Evolutionary conservation across 2,329 filamentous ascomycete species (phyloP).

Genomic region (Dactylellina leptospora): DNA sequence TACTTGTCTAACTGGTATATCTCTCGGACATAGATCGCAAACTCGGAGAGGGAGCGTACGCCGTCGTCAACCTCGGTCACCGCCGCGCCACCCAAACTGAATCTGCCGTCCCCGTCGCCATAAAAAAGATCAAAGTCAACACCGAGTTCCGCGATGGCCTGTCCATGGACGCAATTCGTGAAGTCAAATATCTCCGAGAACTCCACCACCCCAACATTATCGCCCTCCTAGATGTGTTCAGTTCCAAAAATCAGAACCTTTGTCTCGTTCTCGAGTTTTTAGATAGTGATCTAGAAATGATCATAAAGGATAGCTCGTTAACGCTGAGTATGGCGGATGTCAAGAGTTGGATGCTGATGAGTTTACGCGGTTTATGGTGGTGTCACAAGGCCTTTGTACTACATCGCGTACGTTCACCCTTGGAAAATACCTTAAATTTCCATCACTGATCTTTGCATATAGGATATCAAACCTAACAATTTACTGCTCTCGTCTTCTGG

Average conservation of each 20-base stretch:
- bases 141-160: slow-evolving; percentile 89
- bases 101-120: slow-evolving; percentile 79
- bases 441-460: not conserved
- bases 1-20: not conserved
- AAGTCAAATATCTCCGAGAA: slow-evolving; percentile 95
- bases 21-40: slow-evolving; percentile 74
- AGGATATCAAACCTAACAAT: slow-evolving; percentile 98
- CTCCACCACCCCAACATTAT: slow-evolving; percentile 96
- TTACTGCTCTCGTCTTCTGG: slow-evolving; percentile 91
- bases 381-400: slow-evolving; percentile 94
- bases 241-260: slow-evolving; percentile 93
- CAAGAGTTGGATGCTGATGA: slow-evolving; percentile 98
- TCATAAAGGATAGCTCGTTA: slow-evolving; percentile 86
- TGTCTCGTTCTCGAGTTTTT: slow-evolving; percentile 95
- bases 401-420: slow-evolving; percentile 69
- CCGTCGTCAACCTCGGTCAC: slow-evolving; percentile 90
- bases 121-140: slow-evolving; percentile 91
- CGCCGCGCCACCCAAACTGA: slow-evolving; percentile 69
- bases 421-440: not conserved
- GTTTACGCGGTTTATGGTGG: slow-evolving; percentile 91
- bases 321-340: slow-evolving; percentile 88
- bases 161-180: slow-evolving; percentile 91
- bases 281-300: slow-evolving; percentile 90
- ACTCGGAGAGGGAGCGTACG: slow-evolving; percentile 95
- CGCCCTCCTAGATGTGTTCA: slow-evolving; percentile 88